These are phyloP conservation scores for Oryza meridionalis DNA, from an alignment of 176 grass and related monocot genomes.

Conservation along the genomic window DNA sequence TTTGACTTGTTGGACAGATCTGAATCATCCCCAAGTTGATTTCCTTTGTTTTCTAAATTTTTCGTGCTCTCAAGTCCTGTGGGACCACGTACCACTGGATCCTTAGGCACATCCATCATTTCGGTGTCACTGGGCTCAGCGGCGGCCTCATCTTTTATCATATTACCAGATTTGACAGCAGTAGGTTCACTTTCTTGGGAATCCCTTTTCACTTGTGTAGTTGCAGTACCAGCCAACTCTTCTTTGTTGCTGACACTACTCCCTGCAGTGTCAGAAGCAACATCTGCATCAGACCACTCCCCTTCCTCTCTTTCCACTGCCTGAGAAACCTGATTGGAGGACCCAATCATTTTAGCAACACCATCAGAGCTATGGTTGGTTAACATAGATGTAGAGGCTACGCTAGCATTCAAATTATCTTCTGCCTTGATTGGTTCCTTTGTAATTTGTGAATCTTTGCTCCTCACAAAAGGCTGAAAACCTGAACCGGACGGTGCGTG, in stretches of 20 bases:
- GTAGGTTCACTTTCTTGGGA: conserved; percentile 50
- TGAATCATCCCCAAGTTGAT: conserved; percentile 56
- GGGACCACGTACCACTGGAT: conserved; percentile 33
- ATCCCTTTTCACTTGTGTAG: conserved; percentile 49
- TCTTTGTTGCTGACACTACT: conserved; percentile 61
- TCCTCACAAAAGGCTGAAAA: conserved; percentile 92
- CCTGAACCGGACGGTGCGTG: conserved; percentile 71
- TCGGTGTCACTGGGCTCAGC: conserved; percentile 55
- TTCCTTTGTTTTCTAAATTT: conserved; percentile 58
- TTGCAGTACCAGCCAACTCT: conserved; percentile 43
- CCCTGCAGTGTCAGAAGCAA: conserved; percentile 56
- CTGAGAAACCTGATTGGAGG: conserved; percentile 45
- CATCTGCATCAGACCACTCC: conserved; percentile 95
- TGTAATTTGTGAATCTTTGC: conserved; percentile 49
- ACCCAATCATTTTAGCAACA: conserved; percentile 26
- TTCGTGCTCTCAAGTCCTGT: conserved; percentile 39
- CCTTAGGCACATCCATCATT: conserved; percentile 58
- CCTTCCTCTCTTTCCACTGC: conserved; percentile 95
- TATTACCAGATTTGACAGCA: conserved; percentile 40
- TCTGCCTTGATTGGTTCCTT: conserved; percentile 26
- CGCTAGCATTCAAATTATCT: conserved; percentile 43
- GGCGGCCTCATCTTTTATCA: conserved; percentile 44
- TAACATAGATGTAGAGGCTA: conserved; percentile 38
- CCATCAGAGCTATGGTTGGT: conserved; percentile 30
- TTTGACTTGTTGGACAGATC: conserved; percentile 63